Evolutionary conservation across 495 filamentous ascomycete species (phyloP), one percentile per base, ranked within the genome.

Genomic region (Penicillium cataractarum): DNA sequence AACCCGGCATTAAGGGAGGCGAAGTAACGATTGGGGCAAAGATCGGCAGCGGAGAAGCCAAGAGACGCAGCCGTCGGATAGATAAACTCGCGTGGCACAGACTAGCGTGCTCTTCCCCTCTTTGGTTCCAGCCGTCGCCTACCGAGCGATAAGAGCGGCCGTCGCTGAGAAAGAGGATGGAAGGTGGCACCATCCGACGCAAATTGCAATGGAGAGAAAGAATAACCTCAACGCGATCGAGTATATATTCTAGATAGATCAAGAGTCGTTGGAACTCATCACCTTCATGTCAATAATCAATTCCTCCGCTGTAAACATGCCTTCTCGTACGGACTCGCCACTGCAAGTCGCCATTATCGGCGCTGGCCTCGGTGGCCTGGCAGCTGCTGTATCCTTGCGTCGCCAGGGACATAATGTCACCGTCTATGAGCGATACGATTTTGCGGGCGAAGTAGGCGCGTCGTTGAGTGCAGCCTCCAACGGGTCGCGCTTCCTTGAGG

Each of bases 281-380:
- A 6, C 6, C 22, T 31, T 29, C 48, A 52, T 19, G 49, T 29
- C 49, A n/a, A 21, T 52, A 56, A 24, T 56, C 37, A 22, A 17
- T 24, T 17, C 12, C 24, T 24, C 24, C 21, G 31, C 5, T 10
- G 24, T 26, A 35, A 58, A 44, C 0, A 69, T 69, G 66, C 66
- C 66, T 48, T 62, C 66, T 39, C 66, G 66, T 49, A 69, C 63
- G 26, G 66, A 69, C 54, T 61, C 52, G 7, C 66, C 63, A 15
- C 66, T 69, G 39, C 63, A 65, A 51, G 55, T 72, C 10, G 71
- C 71, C 68, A 78, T 86, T 39, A 78, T 85, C 17, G 84, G 83
- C 15, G 84, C 79, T 8, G 83, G 84, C 3, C 83, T 86, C 24
- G 82, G 82, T n/a, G 83, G 84, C 13, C 67, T 86, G 12, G 68